Percentiles rank a stretch among this genome's conserved stretches.
phyloP scores from a whole-genome alignment of 2,329 filamentous ascomycete species.

The Chalaropsis ovoidea region DNA sequence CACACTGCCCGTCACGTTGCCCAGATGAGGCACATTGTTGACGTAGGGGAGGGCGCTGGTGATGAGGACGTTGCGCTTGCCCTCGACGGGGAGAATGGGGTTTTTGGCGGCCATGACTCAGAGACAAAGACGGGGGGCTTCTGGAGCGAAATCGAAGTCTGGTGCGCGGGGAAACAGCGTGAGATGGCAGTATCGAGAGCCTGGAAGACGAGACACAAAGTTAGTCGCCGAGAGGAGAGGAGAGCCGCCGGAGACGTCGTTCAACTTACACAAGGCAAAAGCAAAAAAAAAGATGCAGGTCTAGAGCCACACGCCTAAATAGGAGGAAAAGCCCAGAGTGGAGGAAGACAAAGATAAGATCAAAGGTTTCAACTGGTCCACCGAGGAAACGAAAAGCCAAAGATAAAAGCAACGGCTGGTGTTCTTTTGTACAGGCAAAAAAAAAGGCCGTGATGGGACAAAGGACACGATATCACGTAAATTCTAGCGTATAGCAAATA shows the following conservation, averaged over 20 bases:
- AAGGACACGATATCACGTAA: background rate
- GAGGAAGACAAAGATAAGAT: constrained; percentile 15
- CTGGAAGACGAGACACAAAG: background rate
- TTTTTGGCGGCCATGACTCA: constrained; percentile 27
- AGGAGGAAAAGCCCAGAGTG: background rate
- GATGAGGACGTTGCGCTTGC: constrained; percentile 78
- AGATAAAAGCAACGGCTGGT: background rate
- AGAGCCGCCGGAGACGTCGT: background rate
- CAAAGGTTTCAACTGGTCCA: constrained; percentile 1
- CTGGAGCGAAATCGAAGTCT: background rate
- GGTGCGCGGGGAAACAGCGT: background rate
- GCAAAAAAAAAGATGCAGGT: background rate
- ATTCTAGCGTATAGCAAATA: background rate
- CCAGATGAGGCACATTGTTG: constrained; percentile 69
- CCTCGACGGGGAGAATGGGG: constrained; percentile 54
- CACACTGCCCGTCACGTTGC: constrained; percentile 79
- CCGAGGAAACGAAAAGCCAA: background rate
- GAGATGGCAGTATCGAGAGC: background rate
- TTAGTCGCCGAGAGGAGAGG: background rate
- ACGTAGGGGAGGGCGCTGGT: constrained; percentile 82
- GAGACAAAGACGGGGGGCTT: background rate
- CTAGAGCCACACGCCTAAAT: background rate
- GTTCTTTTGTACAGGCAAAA: background rate
- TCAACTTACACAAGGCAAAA: background rate
- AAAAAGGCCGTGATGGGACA: background rate